These are phyloP conservation scores for Westerdykella sp. DNA, from an alignment of 2,329 filamentous ascomycete species.

Conservation along the genomic window DNA sequence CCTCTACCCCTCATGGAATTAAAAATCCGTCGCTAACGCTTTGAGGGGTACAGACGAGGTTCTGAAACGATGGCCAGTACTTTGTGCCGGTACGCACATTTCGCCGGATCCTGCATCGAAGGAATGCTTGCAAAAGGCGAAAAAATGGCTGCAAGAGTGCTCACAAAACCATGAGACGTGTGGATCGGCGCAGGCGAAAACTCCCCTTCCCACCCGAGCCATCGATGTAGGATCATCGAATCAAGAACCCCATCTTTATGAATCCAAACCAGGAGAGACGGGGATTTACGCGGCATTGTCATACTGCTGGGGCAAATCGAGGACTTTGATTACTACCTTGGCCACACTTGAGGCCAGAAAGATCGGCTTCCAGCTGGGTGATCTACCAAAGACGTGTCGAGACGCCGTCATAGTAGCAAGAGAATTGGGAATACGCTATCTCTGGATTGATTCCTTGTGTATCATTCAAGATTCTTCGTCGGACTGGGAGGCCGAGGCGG, in stretches of 20 bases:
- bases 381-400: slow-evolving; percentile 4
- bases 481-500: slow-evolving; percentile 17
- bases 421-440: slow-evolving; percentile 6
- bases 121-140: no score
- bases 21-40: no score
- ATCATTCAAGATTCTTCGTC: slow-evolving; percentile 11
- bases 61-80: no score
- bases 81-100: no score
- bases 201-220: slow-evolving; percentile 3
- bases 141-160: neutral
- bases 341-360: slow-evolving; percentile 1
- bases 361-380: slow-evolving; percentile 1
- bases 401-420: slow-evolving; percentile 7
- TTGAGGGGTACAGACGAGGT: no score
- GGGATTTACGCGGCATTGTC: slow-evolving; percentile 1
- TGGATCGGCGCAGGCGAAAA: neutral
- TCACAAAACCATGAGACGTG: neutral
- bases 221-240: slow-evolving; percentile 3
- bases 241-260: slow-evolving; percentile 4
- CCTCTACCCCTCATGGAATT: no score
- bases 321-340: slow-evolving; percentile 3
- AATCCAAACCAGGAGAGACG: neutral
- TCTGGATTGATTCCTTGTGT: slow-evolving; percentile 15
- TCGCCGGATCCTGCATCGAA: no score
- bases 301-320: slow-evolving; percentile 8